Evolutionary conservation across 2,329 filamentous ascomycete species (phyloP).

Genomic region (Zymoseptoria crescenta): DNA sequence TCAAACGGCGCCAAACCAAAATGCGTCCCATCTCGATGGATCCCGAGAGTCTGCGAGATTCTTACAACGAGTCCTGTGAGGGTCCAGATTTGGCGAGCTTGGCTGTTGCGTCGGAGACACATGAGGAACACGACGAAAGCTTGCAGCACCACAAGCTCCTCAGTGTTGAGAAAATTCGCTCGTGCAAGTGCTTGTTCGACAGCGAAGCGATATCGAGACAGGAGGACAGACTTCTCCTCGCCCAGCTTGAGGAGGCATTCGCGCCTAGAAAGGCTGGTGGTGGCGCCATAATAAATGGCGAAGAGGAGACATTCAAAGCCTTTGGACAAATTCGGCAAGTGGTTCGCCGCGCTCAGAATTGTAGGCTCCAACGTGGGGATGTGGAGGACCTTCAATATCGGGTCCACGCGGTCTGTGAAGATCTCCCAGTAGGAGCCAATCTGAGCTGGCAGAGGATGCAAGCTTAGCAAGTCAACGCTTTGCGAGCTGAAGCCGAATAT

Average conservation of each 20-base stretch:
- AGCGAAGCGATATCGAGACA: slow-evolving; percentile 54
- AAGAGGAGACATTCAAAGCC: slow-evolving; percentile 54
- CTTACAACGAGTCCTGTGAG: slow-evolving; percentile 51
- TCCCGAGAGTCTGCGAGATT: slow-evolving; percentile 52
- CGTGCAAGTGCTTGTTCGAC: slow-evolving; percentile 56
- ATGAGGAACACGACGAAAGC: slow-evolving; percentile 56
- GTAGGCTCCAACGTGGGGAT: slow-evolving; percentile 57
- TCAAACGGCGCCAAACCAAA: slow-evolving; percentile 52
- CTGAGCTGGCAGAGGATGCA: slow-evolving; percentile 60
- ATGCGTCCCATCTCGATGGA: slow-evolving; percentile 52
- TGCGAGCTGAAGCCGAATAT: slow-evolving; percentile 65
- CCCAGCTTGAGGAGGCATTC: slow-evolving; percentile 45
- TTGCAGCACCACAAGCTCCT: slow-evolving; percentile 55
- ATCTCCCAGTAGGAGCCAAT: slow-evolving; percentile 62
- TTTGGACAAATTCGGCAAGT: slow-evolving; percentile 51
- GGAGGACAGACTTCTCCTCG: slow-evolving; percentile 42
- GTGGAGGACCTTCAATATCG: slow-evolving; percentile 63
- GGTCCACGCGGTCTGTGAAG: slow-evolving; percentile 67
- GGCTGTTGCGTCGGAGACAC: slow-evolving; percentile 43
- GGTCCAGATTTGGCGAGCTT: slow-evolving; percentile 48
- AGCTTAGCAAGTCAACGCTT: slow-evolving; percentile 56
- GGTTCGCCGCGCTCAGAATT: slow-evolving; percentile 53
- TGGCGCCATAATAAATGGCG: slow-evolving; percentile 53
- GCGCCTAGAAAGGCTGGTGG: slow-evolving; percentile 43
- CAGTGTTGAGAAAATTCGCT: slow-evolving; percentile 55